Evolutionary conservation across 2,329 filamentous ascomycete species (phyloP).

Genomic region (Neofusicoccum sp.): DNA sequence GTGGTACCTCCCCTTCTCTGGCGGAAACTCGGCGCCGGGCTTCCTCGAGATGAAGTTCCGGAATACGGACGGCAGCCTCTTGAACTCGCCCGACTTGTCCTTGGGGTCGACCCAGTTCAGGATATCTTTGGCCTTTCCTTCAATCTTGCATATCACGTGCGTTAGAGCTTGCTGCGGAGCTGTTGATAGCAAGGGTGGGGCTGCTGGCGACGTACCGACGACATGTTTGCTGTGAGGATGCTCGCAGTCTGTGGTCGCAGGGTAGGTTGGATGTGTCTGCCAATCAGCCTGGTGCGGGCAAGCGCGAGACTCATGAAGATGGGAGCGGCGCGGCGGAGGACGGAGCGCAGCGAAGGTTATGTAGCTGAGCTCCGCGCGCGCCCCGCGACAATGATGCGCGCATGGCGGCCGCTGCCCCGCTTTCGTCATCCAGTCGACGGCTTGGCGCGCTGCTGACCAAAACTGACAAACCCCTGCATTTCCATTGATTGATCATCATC

Average conservation of each 20-base stretch:
- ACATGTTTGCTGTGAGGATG: constrained; percentile 24
- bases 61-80: constrained; percentile 80
- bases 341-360: neutral
- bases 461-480: constrained; percentile 19
- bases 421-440: constrained; percentile 9
- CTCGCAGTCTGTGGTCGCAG: constrained; percentile 17
- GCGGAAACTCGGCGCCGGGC: constrained; percentile 70
- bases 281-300: constrained; percentile 21
- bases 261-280: constrained; percentile 20
- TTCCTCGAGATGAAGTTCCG: constrained; percentile 75
- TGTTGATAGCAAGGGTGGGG: neutral
- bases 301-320: constrained; percentile 25
- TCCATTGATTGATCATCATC: constrained; percentile 3
- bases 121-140: constrained; percentile 45
- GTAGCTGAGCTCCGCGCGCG: neutral
- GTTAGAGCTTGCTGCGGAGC: constrained; percentile 11
- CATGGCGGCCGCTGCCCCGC: constrained; percentile 3
- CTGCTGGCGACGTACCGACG: neutral
- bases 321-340: neutral
- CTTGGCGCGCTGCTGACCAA: constrained; percentile 17
- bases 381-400: neutral
- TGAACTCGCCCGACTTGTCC: constrained; percentile 87
- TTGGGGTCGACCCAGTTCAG: constrained; percentile 79
- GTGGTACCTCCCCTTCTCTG: constrained; percentile 89
- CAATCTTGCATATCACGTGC: neutral